phyloP scores from a whole-genome alignment of 768 basidiomycete genomes.

The Polyporus arcularius region DNA sequence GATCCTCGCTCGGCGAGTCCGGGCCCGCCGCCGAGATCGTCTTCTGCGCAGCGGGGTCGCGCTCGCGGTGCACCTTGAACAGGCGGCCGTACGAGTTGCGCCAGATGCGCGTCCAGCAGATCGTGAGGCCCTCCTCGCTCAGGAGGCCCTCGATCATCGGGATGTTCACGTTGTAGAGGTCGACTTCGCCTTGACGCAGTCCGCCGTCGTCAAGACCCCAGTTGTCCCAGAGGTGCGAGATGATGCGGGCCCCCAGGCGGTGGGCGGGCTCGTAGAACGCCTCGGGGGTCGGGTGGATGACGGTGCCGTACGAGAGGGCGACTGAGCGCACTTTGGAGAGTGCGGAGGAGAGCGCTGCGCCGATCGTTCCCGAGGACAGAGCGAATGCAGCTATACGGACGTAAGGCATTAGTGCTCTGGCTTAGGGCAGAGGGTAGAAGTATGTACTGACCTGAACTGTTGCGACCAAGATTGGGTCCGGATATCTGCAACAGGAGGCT shows the following conservation, averaged over 20 bases:
- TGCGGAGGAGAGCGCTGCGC: constrained; percentile 82
- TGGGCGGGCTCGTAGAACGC: constrained; percentile 72
- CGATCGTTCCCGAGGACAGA: constrained; percentile 90
- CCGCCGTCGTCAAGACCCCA: constrained; percentile 77
- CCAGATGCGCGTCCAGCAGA: constrained; percentile 85
- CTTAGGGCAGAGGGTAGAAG: background rate
- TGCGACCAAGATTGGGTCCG: constrained; percentile 84
- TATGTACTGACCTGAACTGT: constrained; percentile 64
- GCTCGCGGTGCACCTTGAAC: constrained; percentile 56
- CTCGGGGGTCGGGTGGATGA: constrained; percentile 66
- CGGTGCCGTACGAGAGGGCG: constrained; percentile 86
- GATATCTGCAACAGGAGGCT: constrained; percentile 55
- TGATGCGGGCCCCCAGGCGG: constrained; percentile 62
- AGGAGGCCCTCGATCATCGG: constrained; percentile 74
- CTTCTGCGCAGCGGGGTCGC: constrained; percentile 21
- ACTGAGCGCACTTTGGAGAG: constrained; percentile 74
- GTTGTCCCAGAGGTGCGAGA: constrained; percentile 75
- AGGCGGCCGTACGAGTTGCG: constrained; percentile 81
- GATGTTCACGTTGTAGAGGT: constrained; percentile 86
- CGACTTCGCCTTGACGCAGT: constrained; percentile 63
- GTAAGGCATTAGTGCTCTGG: background rate
- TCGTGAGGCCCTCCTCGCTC: constrained; percentile 57
- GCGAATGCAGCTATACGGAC: constrained; percentile 69
- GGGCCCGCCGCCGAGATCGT: constrained; percentile 43
- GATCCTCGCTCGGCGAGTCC: constrained; percentile 37